Percentiles rank a stretch among this genome's conserved stretches.
phyloP scores from a whole-genome alignment of 192 early-diverging fungal genomes.

The Dissophora globulifera region DNA sequence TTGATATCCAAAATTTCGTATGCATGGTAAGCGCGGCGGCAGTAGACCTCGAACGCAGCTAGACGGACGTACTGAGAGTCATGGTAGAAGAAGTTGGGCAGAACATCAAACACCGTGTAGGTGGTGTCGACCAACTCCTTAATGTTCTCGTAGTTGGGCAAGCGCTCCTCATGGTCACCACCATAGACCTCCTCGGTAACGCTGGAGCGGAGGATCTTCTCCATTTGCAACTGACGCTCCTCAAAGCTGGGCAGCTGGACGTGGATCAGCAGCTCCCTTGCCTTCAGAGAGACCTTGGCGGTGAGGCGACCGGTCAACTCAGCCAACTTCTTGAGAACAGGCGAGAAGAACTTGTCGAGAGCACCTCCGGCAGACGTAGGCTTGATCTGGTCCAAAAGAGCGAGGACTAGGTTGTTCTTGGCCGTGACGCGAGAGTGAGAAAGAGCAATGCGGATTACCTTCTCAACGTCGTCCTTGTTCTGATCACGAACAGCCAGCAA shows the following conservation, averaged over 20 bases:
- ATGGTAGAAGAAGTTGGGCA: slow-evolving; percentile 95
- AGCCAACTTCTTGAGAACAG: slow-evolving; percentile 82
- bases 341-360: slow-evolving; percentile 77
- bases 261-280: slow-evolving; percentile 93
- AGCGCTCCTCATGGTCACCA: slow-evolving; percentile 73
- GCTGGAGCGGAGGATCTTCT: slow-evolving; percentile 81
- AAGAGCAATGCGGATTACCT: slow-evolving; percentile 74
- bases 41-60: slow-evolving; percentile 95
- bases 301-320: slow-evolving; percentile 79
- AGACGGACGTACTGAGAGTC: slow-evolving; percentile 77
- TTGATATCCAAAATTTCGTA: slow-evolving; percentile 92
- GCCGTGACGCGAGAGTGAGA: slow-evolving; percentile 85
- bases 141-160: slow-evolving; percentile 80
- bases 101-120: slow-evolving; percentile 94
- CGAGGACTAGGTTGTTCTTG: slow-evolving; percentile 82
- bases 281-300: slow-evolving; percentile 92
- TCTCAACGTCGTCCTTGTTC: slow-evolving; percentile 83
- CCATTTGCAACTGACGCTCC: slow-evolving; percentile 87
- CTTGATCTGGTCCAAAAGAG: slow-evolving; percentile 84
- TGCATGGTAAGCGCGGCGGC: slow-evolving; percentile 96
- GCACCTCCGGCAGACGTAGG: slow-evolving; percentile 70
- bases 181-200: slow-evolving; percentile 83
- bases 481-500: slow-evolving; percentile 86
- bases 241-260: slow-evolving; percentile 92
- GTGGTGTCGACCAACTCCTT: slow-evolving; percentile 91